Conservation (phyloP, 768 basidiomycete genomes). For the Sporobolomyces pararoseus region DNA sequence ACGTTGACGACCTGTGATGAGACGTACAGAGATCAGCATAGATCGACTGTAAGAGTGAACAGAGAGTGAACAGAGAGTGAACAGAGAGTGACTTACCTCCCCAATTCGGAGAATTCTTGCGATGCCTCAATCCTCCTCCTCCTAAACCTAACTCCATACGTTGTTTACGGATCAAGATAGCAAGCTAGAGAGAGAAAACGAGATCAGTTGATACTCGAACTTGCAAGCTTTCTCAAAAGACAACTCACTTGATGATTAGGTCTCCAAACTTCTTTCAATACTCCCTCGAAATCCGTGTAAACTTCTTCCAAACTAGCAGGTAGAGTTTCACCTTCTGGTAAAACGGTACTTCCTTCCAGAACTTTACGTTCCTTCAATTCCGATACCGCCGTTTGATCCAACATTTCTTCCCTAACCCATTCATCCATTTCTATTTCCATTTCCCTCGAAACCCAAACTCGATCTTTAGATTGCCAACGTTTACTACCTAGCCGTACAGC, state of each 20-base stretch:
- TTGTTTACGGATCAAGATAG: slow-evolving; percentile 24
- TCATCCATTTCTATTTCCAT: slow-evolving; percentile 16
- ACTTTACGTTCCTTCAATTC: slow-evolving; percentile 6
- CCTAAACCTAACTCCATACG: slow-evolving; percentile 38
- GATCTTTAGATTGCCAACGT: slow-evolving; percentile 30
- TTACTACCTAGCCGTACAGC: slow-evolving; percentile 14
- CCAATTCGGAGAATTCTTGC: slow-evolving; percentile 39
- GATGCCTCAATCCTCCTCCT: slow-evolving; percentile 30
- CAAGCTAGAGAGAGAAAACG: slow-evolving; percentile 16
- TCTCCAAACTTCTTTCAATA: slow-evolving; percentile 35
- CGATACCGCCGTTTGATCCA: slow-evolving; percentile 17
- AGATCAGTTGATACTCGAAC: too few species aligned
- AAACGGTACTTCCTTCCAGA: slow-evolving; percentile 1
- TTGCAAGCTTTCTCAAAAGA: too few species aligned
- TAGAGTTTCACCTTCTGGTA: slow-evolving; percentile 36
- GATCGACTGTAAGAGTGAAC: background rate
- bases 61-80: background rate
- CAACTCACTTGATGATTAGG: slow-evolving; percentile 36
- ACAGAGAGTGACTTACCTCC: slow-evolving; percentile 18
- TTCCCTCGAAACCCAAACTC: slow-evolving; percentile 25
- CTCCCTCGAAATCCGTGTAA: slow-evolving; percentile 24
- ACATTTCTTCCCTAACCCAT: slow-evolving; percentile 39
- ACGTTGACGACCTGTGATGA: background rate
- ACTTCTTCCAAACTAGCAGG: slow-evolving; percentile 29
- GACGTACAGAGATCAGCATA: too few species aligned